Evolutionary conservation across 2,329 filamentous ascomycete species (phyloP).

Genomic region (Dactylellina drechsleri): DNA sequence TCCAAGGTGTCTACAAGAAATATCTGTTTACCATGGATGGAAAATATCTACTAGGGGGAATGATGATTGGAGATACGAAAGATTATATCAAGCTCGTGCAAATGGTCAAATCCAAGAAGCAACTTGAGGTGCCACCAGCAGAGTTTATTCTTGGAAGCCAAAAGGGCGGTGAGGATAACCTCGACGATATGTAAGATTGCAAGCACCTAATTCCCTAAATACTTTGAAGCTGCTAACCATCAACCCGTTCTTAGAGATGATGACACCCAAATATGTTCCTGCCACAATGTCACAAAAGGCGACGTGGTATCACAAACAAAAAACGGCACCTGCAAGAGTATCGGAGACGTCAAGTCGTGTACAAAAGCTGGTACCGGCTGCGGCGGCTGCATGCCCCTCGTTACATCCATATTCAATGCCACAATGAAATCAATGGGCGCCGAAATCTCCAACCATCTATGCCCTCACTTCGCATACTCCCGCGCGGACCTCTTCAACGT

Average conservation of each 20-base stretch:
- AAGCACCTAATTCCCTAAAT: too few relatives aligned
- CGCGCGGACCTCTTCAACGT: constrained; percentile 92
- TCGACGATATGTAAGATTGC: constrained; percentile 72
- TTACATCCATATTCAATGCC: constrained; percentile 89
- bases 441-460: constrained; percentile 86
- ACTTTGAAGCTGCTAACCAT: not conserved
- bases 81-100: constrained; percentile 91
- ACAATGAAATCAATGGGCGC: constrained; percentile 86
- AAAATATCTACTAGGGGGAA: constrained; percentile 89
- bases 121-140: constrained; percentile 78
- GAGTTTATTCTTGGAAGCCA: constrained; percentile 84
- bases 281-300: constrained; percentile 90
- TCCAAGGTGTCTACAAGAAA: constrained; percentile 89
- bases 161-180: constrained; percentile 74
- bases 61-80: constrained; percentile 94
- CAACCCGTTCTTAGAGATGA: constrained; percentile 66
- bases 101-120: constrained; percentile 84
- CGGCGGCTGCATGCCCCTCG: constrained; percentile 87
- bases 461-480: constrained; percentile 83
- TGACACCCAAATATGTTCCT: constrained; percentile 89
- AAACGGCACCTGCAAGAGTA: constrained; percentile 80
- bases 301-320: constrained; percentile 78
- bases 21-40: constrained; percentile 90
- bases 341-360: constrained; percentile 85
- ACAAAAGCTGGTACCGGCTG: constrained; percentile 93